Percentiles rank a stretch among this genome's conserved stretches.
These are phyloP conservation scores for Ogataea populi-albae DNA, from an alignment of 805 yeast species.

Conservation along the genomic window DNA sequence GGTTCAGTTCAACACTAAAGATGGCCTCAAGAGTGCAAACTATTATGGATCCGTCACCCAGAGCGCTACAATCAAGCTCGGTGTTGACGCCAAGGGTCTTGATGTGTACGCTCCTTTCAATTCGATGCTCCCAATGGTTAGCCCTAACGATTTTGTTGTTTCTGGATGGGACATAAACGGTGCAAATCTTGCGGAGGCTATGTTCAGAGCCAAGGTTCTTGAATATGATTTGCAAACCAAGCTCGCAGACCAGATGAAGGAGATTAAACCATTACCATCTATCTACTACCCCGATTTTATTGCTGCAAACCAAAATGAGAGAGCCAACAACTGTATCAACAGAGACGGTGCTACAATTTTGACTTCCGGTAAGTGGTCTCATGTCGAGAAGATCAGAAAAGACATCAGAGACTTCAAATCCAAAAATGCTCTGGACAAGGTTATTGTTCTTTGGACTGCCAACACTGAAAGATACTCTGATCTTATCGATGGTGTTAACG, in stretches of 20 bases:
- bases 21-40: conserved; percentile 67
- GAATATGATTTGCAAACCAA: conserved; percentile 81
- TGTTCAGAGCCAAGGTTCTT: conserved; percentile 81
- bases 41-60: conserved; percentile 95
- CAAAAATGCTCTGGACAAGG: conserved; percentile 73
- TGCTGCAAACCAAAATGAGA: conserved; percentile 88
- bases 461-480: conserved; percentile 93
- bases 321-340: conserved; percentile 85
- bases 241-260: conserved; percentile 60
- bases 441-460: conserved; percentile 93
- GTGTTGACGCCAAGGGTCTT: conserved; percentile 75
- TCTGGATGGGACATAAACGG: conserved; percentile 94
- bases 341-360: conserved; percentile 49
- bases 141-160: conserved; percentile 85
- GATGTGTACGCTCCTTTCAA: conserved; percentile 94
- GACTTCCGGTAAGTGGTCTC: conserved; percentile 75
- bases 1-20: conserved; percentile 75
- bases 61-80: conserved; percentile 84
- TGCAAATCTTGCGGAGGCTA: conserved; percentile 68
- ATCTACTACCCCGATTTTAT: conserved; percentile 95
- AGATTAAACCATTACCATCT: conserved; percentile 72
- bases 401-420: conserved; percentile 79
- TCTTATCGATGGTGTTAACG: conserved; percentile 75
- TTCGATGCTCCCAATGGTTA: conserved; percentile 79
- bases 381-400: conserved; percentile 79